These are phyloP conservation scores for Nicotiana otophora DNA, from an alignment of 257 asterid species.

Conservation along the genomic window DNA sequence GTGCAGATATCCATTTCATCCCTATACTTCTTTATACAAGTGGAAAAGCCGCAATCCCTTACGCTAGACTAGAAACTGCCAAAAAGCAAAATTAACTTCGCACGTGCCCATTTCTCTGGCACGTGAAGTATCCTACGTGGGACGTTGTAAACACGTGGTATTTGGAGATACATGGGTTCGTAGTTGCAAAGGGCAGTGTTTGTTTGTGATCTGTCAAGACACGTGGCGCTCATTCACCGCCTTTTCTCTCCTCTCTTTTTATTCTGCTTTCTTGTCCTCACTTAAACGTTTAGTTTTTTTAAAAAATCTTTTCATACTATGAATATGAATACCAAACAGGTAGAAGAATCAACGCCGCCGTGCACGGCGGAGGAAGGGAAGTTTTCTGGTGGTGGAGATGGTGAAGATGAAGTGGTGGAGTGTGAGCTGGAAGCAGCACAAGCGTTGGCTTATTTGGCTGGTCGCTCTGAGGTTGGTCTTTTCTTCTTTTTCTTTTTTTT, in stretches of 20 bases:
- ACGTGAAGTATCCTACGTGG: not conserved
- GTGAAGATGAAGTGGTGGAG: conserved; percentile 20
- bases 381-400: conserved; percentile 12
- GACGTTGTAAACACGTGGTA: not conserved
- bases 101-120: not conserved
- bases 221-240: not conserved
- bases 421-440: conserved; percentile 51
- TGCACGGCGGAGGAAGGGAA: not conserved
- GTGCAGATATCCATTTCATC: no score
- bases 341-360: not conserved
- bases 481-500: not conserved
- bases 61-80: no score
- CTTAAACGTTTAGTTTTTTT: not conserved
- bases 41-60: no score
- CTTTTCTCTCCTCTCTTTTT: not conserved
- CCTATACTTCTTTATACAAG: no score
- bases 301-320: not conserved
- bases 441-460: conserved; percentile 40
- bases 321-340: not conserved
- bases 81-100: not conserved
- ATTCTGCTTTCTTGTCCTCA: not conserved
- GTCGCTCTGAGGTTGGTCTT: not conserved
- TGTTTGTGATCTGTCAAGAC: not conserved
- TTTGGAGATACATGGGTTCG: not conserved
- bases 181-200: not conserved